Evolutionary conservation across 306 rosid genomes (phyloP), one percentile per base, ranked within the genome.

Genomic region (Cicer arietinum): DNA sequence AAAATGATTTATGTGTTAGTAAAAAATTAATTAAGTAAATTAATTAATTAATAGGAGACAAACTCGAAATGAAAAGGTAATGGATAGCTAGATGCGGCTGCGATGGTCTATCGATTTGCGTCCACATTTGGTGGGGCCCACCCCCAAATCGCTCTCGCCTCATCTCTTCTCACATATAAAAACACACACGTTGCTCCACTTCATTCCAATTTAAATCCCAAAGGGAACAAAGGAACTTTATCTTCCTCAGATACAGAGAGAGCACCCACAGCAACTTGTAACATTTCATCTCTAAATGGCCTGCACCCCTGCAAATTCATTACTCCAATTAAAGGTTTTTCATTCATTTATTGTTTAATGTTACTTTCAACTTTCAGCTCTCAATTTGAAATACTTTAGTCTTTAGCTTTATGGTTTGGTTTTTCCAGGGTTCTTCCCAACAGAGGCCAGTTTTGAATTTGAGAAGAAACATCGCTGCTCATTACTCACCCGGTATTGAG

Each of bases 231-330:
- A 54, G 17, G 1, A 57, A 30, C 7, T 63, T 66, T 61, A 84
- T 77, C 81, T 69, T 56, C 10, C 10, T 9, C 17, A 12, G 10
- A 53, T 30, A 14, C 0, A 51, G 10, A 14, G 10, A 6, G 58
- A 14, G 13, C 9, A 30, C 37, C 37, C 6, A 30, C 4, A 30
- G 37, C 6, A 30, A 30, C 37, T 30, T 4, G 37, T 30, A 30
- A 13, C 45, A 35, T 54, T 48, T 84, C 80, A 68, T 80, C 80
- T 65, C 50, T 47, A 8, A 75, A 91, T 91, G 97, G 95, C 96
- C 80, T 88, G 83, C 85, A 85, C 84, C 67, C 81, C 89, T 74
- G 85, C 89, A 8, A 90, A 88, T 87, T 90, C 96, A 48, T 43
- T 77, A 44, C 67, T 86, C 86, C 88, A 88, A 44, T 80, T 86